Conservation (phyloP, 106 monocot genomes). For the Ottelia alismoides region DNA sequence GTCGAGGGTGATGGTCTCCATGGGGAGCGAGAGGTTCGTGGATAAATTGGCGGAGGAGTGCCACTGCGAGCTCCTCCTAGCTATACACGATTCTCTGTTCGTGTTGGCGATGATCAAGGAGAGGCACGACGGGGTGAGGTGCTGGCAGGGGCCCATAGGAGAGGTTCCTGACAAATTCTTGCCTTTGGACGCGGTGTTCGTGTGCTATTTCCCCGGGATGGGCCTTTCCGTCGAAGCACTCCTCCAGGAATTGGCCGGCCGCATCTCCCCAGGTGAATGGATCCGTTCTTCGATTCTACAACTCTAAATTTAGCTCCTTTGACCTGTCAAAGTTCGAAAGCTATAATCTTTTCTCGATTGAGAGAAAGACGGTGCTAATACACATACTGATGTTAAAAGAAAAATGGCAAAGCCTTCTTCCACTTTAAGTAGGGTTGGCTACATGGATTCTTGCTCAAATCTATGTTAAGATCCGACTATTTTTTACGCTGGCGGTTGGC, state of each 20-base stretch:
- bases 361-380: no score
- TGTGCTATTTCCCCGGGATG: slow-evolving; percentile 87
- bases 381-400: no score
- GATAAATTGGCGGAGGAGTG: slow-evolving; percentile 18
- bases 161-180: slow-evolving; percentile 58
- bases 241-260: slow-evolving; percentile 20
- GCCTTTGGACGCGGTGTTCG: slow-evolving; percentile 63
- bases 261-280: slow-evolving; percentile 65
- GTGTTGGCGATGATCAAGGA: slow-evolving; percentile 57
- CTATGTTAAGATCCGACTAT: no score
- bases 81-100: slow-evolving; percentile 51
- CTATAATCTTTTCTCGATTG: no score
- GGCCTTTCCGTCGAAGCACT: slow-evolving; percentile 34
- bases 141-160: slow-evolving; percentile 67
- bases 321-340: no score
- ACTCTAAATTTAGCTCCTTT: no score
- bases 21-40: slow-evolving; percentile 26
- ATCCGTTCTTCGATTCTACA: no score
- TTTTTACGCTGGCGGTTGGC: no score
- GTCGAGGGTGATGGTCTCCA: slow-evolving; percentile 30
- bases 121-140: slow-evolving; percentile 52
- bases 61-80: slow-evolving; percentile 29
- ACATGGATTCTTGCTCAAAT: no score
- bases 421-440: no score
- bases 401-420: no score